A percentile compares a stretch with the other conserved stretches of the same genome.
These are phyloP conservation scores for Stachybotrys echinatus DNA, from an alignment of 2,329 filamentous ascomycete species.

Conservation along the genomic window DNA sequence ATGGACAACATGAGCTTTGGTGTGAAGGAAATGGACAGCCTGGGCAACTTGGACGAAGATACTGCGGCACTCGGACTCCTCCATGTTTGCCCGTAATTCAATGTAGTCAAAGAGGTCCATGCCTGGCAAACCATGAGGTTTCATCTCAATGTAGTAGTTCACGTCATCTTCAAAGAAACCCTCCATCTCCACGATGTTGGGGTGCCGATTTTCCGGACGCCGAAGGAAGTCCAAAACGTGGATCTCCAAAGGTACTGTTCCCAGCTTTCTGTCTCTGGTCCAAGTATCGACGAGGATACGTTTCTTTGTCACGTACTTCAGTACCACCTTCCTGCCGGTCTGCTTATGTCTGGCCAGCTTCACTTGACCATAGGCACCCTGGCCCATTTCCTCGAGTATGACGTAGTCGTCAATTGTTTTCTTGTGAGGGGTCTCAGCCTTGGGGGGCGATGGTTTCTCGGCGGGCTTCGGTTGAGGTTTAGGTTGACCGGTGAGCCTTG, in stretches of 20 bases:
- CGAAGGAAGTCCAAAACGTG: constrained; percentile 93
- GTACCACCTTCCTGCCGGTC: constrained; percentile 75
- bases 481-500: constrained; percentile 41
- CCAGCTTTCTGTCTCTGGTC: constrained; percentile 88
- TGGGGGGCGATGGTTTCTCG: constrained; percentile 26
- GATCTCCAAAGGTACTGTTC: constrained; percentile 93
- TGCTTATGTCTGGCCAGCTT: constrained; percentile 87
- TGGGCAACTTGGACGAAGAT: constrained; percentile 92
- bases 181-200: constrained; percentile 69
- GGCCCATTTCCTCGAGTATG: constrained; percentile 96
- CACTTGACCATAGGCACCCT: constrained; percentile 95
- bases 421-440: constrained; percentile 48
- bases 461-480: constrained; percentile 22
- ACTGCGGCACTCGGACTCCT: constrained; percentile 85
- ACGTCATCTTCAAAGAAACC: constrained; percentile 73
- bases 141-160: constrained; percentile 99
- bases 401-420: constrained; percentile 86
- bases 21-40: constrained; percentile 87
- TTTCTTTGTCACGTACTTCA: constrained; percentile 97
- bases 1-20: constrained; percentile 85
- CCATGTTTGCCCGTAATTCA: constrained; percentile 92
- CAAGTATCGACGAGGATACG: constrained; percentile 97
- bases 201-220: constrained; percentile 61
- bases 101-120: constrained; percentile 99
- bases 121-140: constrained; percentile 86